Percentiles rank a stretch among this genome's conserved stretches.
Evolutionary conservation across 495 filamentous ascomycete genomes (phyloP).

Genomic region (Hypoxylon fragiforme): DNA sequence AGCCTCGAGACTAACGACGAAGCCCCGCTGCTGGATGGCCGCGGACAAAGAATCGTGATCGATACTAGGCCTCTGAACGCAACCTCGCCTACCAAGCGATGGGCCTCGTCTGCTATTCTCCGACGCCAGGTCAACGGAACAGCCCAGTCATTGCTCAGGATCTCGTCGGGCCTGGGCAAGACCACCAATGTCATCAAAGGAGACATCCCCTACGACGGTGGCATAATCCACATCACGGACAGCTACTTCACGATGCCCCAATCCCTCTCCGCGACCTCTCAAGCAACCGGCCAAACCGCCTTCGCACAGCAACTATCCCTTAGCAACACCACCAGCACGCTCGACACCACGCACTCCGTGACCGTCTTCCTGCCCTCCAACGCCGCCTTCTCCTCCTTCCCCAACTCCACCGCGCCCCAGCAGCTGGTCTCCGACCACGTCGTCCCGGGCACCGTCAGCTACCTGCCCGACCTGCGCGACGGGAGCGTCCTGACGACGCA

Average conservation of each 20-base stretch:
- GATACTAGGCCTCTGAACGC: slow-evolving; percentile 14
- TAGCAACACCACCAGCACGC: slow-evolving; percentile 48
- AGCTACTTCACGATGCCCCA: slow-evolving; percentile 50
- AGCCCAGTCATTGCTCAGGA: slow-evolving; percentile 6
- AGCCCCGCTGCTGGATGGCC: slow-evolving; percentile 1
- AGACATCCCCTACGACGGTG: slow-evolving; percentile 38
- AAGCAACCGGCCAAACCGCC: slow-evolving; percentile 23
- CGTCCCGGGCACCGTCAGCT: slow-evolving; percentile 36
- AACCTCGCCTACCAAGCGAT: slow-evolving; percentile 15
- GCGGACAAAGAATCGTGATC: slow-evolving; percentile 13
- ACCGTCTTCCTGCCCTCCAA: slow-evolving; percentile 35
- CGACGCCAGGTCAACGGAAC: slow-evolving; percentile 5
- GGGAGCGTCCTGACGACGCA: slow-evolving; percentile 38
- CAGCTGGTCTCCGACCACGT: slow-evolving; percentile 35
- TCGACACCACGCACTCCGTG: slow-evolving; percentile 32
- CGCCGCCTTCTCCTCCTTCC: slow-evolving; percentile 25
- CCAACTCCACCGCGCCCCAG: slow-evolving; percentile 11
- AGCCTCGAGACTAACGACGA: slow-evolving; percentile 15
- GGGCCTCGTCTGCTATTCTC: background rate
- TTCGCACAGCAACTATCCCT: slow-evolving; percentile 36
- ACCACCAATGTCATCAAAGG: slow-evolving; percentile 36
- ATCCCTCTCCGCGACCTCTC: slow-evolving; percentile 37
- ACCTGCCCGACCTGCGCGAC: slow-evolving; percentile 36
- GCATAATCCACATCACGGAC: slow-evolving; percentile 40
- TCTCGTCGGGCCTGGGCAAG: slow-evolving; percentile 39